Conservation (phyloP, 208 protist species). For the Wallacemonas collosoma region DNA sequence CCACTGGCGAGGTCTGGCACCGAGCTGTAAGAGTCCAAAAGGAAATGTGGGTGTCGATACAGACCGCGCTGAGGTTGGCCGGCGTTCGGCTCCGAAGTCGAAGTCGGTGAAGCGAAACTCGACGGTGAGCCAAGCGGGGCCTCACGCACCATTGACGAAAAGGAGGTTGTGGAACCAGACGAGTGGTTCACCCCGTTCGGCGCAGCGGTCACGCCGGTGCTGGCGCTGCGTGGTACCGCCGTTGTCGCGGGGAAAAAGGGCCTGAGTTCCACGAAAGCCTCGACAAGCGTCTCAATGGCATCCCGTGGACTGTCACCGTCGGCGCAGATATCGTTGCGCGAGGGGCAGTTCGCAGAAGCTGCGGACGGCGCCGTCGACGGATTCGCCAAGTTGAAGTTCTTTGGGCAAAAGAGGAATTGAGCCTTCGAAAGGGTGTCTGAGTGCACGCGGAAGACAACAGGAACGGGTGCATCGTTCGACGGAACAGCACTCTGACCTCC, state of each 20-base stretch:
- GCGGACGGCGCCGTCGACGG: constrained; percentile 14
- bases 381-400: constrained; percentile 63
- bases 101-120: constrained; percentile 1
- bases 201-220: not conserved
- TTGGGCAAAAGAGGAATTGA: constrained; percentile 78
- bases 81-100: not conserved
- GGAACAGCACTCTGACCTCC: constrained; percentile 26
- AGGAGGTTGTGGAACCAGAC: constrained; percentile 6
- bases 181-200: not conserved
- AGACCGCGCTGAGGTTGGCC: constrained; percentile 15
- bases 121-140: constrained; percentile 17
- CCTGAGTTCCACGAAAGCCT: constrained; percentile 57
- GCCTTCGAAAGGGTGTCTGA: constrained; percentile 53
- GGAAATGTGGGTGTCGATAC: constrained; percentile 10
- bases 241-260: constrained; percentile 19
- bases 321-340: not conserved
- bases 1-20: constrained; percentile 2
- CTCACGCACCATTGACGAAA: constrained; percentile 4
- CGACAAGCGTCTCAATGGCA: constrained; percentile 27
- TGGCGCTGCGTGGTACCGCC: not conserved
- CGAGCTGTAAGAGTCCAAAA: constrained; percentile 11
- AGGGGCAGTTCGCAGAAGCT: not conserved
- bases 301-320: constrained; percentile 12
- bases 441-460: constrained; percentile 81
- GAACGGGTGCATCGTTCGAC: constrained; percentile 60